phyloP scores from a whole-genome alignment of 2,329 filamentous ascomycete species.

The Verticillium tricorpus region DNA sequence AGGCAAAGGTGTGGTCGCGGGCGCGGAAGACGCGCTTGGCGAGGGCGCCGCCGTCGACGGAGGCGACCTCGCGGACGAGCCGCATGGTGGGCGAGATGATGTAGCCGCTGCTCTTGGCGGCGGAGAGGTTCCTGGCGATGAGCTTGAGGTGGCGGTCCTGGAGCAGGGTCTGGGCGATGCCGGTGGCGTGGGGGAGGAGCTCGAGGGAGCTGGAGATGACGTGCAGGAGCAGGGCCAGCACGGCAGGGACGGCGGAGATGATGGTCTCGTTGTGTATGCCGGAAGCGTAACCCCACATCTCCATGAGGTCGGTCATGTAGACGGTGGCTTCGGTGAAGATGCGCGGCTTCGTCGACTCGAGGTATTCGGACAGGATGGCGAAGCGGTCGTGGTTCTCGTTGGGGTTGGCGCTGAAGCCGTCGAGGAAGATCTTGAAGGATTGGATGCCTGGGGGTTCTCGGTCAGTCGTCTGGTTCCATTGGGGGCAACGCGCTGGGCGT shows the following conservation, averaged over 20 bases:
- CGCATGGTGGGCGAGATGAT: constrained; percentile 85
- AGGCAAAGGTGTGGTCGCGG: constrained; percentile 73
- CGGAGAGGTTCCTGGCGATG: constrained; percentile 71
- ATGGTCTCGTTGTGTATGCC: constrained; percentile 77
- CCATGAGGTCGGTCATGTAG: constrained; percentile 75
- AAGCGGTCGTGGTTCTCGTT: constrained; percentile 43
- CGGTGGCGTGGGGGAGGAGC: constrained; percentile 68
- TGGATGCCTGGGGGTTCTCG: constrained; percentile 47
- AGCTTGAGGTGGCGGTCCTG: constrained; percentile 78
- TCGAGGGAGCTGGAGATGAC: constrained; percentile 71
- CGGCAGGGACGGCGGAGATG: constrained; percentile 74
- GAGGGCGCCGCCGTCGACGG: constrained; percentile 78
- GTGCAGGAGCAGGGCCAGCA: constrained; percentile 76
- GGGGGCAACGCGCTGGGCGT: not conserved
- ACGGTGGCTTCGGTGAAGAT: constrained; percentile 43
- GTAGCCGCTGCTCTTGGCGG: constrained; percentile 78
- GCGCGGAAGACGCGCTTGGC: constrained; percentile 74
- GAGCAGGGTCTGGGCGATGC: constrained; percentile 76
- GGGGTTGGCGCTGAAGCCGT: constrained; percentile 50
- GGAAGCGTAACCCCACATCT: constrained; percentile 81
- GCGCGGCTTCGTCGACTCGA: constrained; percentile 50
- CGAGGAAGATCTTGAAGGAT: constrained; percentile 67
- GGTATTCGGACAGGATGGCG: constrained; percentile 64
- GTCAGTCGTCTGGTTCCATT: not conserved
- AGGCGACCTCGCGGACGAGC: constrained; percentile 78